Percentiles rank a stretch among this genome's conserved stretches.
Evolutionary conservation across 2,329 filamentous ascomycete species (phyloP).

Genomic region (Orbilia blumenaviensis): DNA sequence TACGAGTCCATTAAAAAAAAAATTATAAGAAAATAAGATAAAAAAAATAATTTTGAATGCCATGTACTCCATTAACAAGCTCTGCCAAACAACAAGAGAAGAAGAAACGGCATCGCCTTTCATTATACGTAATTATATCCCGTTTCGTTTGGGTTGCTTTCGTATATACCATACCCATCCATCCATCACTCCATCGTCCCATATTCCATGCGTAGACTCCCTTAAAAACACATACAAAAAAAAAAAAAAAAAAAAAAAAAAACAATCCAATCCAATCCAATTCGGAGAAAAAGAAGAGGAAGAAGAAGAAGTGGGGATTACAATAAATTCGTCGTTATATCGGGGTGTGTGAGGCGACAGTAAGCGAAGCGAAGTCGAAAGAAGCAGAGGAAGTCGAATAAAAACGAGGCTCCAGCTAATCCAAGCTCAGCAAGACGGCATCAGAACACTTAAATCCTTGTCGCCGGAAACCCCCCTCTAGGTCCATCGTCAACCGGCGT

Average conservation of each 20-base stretch:
- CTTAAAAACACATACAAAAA: no score
- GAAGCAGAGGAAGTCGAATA: neutral
- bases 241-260: no score
- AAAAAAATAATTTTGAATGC: neutral
- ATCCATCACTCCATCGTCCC: neutral
- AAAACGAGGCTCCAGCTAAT: neutral
- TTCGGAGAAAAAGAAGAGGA: neutral
- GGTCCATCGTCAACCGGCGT: slow-evolving; percentile 44
- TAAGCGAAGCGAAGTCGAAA: no score
- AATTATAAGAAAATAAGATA: slow-evolving; percentile 13
- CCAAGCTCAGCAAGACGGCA: neutral
- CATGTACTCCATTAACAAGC: slow-evolving; percentile 15
- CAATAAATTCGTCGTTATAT: neutral
- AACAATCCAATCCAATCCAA: neutral
- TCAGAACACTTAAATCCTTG: slow-evolving; percentile 36
- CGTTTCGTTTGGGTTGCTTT: no score
- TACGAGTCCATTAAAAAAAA: neutral
- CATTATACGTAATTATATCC: no score
- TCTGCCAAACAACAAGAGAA: neutral
- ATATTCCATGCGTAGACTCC: no score
- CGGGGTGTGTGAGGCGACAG: no score
- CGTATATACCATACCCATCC: slow-evolving; percentile 17
- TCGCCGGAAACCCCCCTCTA: slow-evolving; percentile 33
- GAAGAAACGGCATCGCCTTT: neutral
- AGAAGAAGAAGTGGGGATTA: neutral